Evolutionary conservation across 129 eudicot genomes (phyloP), one percentile per base, ranked within the genome.

Genomic region (Artemisia argyi): DNA sequence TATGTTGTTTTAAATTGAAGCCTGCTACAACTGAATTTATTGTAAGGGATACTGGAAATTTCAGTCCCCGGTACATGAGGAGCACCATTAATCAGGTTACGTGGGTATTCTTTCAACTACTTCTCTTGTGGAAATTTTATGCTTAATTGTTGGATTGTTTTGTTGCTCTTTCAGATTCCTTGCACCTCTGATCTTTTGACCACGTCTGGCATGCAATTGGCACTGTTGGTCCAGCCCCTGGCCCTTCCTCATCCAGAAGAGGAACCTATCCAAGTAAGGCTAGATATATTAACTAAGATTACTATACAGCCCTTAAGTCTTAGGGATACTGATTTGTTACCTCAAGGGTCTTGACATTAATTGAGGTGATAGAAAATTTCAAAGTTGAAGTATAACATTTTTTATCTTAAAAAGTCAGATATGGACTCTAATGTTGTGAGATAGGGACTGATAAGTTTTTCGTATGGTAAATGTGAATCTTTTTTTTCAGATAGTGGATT

Each of bases 41-140:
- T 72, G 89, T 83, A 20, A 84, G 81, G 72, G 98, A 94, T 80
- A 94, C 98, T 20, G 98, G 98, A 69, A 94, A 94, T 78, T 94
- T 97, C 93, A 94, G 98, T 82, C 98, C 98, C n/a, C 96, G 98
- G 71, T 86, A 85, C 89, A 80, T 90, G 88, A 84, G 98, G 82
- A 85, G 97, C 74, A 94, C 98, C 14, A 79, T 90, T 48, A 94
- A 88, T 77, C 97, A 90, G 98, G 97, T 94, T 16, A 66, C 46
- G 8, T 15, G 35, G 6, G 39, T n/a, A 11, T 63, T 44, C 5
- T 76, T 30, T 68, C n/a, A 24, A n/a, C 22, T 17, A 60, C 50
- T 35, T 5, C 32, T 69, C 9, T 60, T 26, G 16, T 39, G 17
- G 61, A 59, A 50, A 35, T 20, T 59, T 68, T 39, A 52, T 44